A percentile compares a stretch with the other conserved stretches of the same genome.
These are phyloP conservation scores for Trichoderma brevicompactum DNA, from an alignment of 2,329 filamentous ascomycete genomes.

Conservation along the genomic window DNA sequence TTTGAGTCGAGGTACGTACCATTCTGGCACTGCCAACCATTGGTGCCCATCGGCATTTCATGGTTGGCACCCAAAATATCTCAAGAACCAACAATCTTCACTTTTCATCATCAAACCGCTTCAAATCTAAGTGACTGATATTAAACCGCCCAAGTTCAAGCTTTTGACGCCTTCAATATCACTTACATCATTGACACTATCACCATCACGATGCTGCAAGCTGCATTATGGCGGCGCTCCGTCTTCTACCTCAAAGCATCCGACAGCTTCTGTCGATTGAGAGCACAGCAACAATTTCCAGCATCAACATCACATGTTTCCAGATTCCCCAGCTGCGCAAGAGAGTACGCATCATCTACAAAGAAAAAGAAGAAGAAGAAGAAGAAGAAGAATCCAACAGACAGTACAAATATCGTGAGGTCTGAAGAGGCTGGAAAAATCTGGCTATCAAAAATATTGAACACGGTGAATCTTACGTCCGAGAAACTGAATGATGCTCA, in stretches of 20 bases:
- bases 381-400: too few species aligned
- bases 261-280: neutral
- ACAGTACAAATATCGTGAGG: neutral
- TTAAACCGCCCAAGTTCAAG: too few species aligned
- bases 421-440: neutral
- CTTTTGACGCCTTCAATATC: too few species aligned
- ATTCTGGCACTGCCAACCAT: too few species aligned
- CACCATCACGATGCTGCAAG: neutral
- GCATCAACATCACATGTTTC: neutral
- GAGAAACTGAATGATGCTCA: neutral
- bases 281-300: neutral
- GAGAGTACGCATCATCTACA: neutral
- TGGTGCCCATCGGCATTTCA: too few species aligned
- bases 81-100: too few species aligned
- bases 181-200: neutral
- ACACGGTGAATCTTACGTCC: neutral
- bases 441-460: neutral
- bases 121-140: too few species aligned
- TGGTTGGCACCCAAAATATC: too few species aligned
- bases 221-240: neutral
- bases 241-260: neutral
- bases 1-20: too few species aligned
- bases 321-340: neutral
- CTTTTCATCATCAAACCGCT: too few species aligned
- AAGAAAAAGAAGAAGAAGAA: neutral